Conservation (phyloP, 225 moss, liverwort and hornwort species). For the Straminergon stramineum region DNA sequence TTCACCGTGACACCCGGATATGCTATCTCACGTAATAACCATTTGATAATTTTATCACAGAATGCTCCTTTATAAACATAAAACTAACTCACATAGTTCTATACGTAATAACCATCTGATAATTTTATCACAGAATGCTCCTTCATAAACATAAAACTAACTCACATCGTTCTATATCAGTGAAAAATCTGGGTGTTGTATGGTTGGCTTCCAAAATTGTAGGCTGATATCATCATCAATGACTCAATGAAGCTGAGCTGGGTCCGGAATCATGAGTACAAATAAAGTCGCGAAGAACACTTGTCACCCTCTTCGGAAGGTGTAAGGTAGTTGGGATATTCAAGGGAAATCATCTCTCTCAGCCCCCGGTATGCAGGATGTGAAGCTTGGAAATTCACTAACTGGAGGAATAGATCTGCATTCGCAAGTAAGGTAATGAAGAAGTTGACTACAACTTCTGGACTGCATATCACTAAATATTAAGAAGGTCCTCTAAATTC, state of each 20-base stretch:
- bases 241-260: neutral
- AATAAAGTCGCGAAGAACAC: neutral
- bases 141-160: neutral
- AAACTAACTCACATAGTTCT: neutral
- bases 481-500: neutral
- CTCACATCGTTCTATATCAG: neutral
- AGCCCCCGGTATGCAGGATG: neutral
- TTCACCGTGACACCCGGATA: neutral
- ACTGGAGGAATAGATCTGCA: neutral
- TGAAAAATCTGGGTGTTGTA: neutral
- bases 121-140: neutral
- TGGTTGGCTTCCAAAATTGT: neutral
- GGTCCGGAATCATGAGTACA: neutral
- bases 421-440: constrained; percentile 54
- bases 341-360: neutral
- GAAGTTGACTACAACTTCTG: constrained; percentile 22
- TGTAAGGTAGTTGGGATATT: neutral
- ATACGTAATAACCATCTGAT: neutral
- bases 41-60: neutral
- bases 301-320: neutral
- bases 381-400: neutral
- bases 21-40: neutral
- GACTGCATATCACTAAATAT: neutral
- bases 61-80: neutral
- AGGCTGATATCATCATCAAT: neutral